Evolutionary conservation across 768 basidiomycete species (phyloP).

Genomic region (Fomitopsis pulvina): DNA sequence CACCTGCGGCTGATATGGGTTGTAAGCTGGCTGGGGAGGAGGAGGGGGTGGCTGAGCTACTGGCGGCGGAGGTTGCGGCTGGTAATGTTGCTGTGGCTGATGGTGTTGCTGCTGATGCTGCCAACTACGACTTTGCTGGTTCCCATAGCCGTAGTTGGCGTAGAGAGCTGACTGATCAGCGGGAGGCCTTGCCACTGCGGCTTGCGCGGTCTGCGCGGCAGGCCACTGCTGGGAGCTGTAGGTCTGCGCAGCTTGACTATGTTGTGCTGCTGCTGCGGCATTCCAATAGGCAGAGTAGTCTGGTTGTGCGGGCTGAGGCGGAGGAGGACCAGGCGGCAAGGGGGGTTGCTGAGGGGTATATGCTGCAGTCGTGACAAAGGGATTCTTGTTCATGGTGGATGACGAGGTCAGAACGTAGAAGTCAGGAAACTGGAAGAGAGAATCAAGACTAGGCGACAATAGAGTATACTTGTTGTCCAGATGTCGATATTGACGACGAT

Average conservation of each 20-base stretch:
- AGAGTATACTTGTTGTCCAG: too few species aligned
- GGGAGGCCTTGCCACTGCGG: slow-evolving; percentile 50
- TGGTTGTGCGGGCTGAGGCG: slow-evolving; percentile 56
- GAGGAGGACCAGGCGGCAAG: slow-evolving; percentile 74
- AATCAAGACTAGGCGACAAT: too few species aligned
- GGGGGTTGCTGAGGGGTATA: slow-evolving; percentile 72
- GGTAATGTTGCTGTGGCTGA: slow-evolving; percentile 41
- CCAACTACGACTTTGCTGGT: slow-evolving; percentile 51
- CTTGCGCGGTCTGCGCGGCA: slow-evolving; percentile 38
- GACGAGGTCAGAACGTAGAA: neutral
- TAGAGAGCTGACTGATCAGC: slow-evolving; percentile 81
- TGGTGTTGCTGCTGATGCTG: slow-evolving; percentile 64
- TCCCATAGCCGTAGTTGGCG: slow-evolving; percentile 88
- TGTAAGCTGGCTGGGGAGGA: slow-evolving; percentile 57
- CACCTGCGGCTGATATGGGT: slow-evolving; percentile 62
- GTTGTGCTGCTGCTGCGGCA: slow-evolving; percentile 42
- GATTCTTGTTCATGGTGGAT: slow-evolving; percentile 72
- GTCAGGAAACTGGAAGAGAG: neutral
- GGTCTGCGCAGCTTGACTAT: slow-evolving; percentile 40
- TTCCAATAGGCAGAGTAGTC: slow-evolving; percentile 81
- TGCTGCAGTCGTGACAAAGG: slow-evolving; percentile 63
- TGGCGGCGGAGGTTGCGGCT: slow-evolving; percentile 41
- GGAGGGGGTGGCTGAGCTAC: slow-evolving; percentile 48
- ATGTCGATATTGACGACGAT: too few species aligned
- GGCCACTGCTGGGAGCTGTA: slow-evolving; percentile 59